Percentiles rank a stretch among this genome's conserved stretches.
phyloP scores from a whole-genome alignment of 2,329 filamentous ascomycete genomes.

The Davidsoniella neocaledoniae region DNA sequence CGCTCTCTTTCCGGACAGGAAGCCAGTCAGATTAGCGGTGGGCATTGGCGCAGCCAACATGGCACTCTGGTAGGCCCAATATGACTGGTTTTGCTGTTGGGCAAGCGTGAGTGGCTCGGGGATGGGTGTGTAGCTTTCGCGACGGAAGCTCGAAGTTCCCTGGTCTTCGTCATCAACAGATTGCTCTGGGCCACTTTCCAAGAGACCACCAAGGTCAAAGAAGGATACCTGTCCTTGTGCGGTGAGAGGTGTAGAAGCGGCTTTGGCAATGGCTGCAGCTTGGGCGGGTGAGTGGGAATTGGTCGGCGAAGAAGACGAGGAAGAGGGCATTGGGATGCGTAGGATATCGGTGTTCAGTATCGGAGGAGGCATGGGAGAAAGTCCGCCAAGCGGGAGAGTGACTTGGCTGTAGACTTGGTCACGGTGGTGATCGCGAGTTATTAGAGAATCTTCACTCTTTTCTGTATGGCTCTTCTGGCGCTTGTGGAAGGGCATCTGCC shows the following conservation, averaged over 20 bases:
- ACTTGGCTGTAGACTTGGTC: conserved; percentile 6
- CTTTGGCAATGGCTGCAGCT: conserved; percentile 6
- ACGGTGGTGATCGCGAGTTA: conserved; percentile 20
- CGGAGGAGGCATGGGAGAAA: conserved; percentile 20
- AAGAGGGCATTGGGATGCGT: background rate
- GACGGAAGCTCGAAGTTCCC: conserved; percentile 19
- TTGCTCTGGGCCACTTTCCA: conserved; percentile 34
- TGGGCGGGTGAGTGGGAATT: conserved; percentile 2
- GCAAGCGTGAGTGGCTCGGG: conserved; percentile 23
- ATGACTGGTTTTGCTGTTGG: conserved; percentile 15
- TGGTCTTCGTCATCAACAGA: background rate
- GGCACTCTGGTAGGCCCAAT: conserved; percentile 12
- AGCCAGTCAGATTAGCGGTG: conserved; percentile 20
- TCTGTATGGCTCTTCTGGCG: conserved; percentile 22
- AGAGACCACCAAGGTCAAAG: conserved; percentile 66
- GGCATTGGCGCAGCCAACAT: conserved; percentile 20
- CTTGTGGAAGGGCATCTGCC: conserved; percentile 28
- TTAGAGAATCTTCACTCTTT: conserved; percentile 29
- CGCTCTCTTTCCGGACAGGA: conserved; percentile 31
- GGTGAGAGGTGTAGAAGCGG: conserved; percentile 17
- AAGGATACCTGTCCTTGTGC: conserved; percentile 43
- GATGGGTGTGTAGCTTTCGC: conserved; percentile 19
- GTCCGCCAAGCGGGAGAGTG: conserved; percentile 10
- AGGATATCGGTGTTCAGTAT: conserved; percentile 25
- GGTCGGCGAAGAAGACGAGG: conserved; percentile 17